Conservation (phyloP, 169 alveolate species). For the Babesia bovis region DNA sequence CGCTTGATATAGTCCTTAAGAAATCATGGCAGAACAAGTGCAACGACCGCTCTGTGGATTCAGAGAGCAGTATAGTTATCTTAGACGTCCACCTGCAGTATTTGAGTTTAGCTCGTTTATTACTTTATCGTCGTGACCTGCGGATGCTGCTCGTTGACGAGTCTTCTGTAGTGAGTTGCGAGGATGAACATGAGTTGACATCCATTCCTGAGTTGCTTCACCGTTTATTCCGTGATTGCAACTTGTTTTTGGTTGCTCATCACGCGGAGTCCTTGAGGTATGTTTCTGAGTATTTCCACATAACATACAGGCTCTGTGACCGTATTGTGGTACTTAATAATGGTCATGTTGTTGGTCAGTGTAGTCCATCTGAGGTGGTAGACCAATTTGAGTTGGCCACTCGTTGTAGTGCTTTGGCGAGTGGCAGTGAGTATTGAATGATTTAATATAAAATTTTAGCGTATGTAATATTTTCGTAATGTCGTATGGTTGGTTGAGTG, state of each 20-base stretch:
- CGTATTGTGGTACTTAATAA: conserved; percentile 49
- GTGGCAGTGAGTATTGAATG: not conserved
- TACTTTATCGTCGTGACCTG: conserved; percentile 42
- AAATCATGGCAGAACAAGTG: conserved; percentile 36
- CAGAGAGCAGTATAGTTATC: conserved; percentile 5
- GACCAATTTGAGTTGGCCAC: conserved; percentile 13
- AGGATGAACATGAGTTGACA: conserved; percentile 12
- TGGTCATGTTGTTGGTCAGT: conserved; percentile 55
- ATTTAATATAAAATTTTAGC: not conserved
- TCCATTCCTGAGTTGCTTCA: conserved; percentile 48
- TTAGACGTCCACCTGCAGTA: conserved; percentile 61
- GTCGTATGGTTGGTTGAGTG: conserved; percentile 72
- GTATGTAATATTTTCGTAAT: not conserved
- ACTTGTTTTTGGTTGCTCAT: conserved; percentile 60
- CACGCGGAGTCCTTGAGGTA: conserved; percentile 58
- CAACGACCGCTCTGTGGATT: not conserved
- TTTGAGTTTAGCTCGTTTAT: conserved; percentile 50
- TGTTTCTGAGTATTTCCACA: not conserved
- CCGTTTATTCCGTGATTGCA: conserved; percentile 45
- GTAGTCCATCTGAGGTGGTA: conserved; percentile 17
- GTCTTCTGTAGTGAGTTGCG: conserved; percentile 15
- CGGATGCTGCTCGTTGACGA: conserved; percentile 66
- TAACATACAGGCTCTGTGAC: conserved; percentile 41
- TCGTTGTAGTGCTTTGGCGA: conserved; percentile 6
- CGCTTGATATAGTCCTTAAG: conserved; percentile 22